These are phyloP conservation scores for Allomyces javanicus DNA, from an alignment of 192 early-diverging fungal genomes.

Conservation along the genomic window DNA sequence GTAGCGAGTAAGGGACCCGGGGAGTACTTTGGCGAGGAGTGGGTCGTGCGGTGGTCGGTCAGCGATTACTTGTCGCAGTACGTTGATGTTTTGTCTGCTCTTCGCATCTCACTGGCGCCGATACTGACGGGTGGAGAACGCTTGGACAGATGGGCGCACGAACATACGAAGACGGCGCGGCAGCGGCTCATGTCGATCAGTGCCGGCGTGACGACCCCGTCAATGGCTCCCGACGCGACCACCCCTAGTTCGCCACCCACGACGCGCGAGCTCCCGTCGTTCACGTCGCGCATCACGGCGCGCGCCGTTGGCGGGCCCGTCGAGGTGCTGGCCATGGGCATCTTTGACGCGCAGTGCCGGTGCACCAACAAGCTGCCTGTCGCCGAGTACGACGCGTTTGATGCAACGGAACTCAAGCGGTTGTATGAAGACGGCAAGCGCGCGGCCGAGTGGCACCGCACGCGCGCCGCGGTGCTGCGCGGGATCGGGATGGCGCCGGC, in stretches of 20 bases:
- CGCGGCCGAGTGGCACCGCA: too few relatives aligned
- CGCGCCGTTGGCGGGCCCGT: neutral
- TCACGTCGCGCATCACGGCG: neutral
- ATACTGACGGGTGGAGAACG: neutral
- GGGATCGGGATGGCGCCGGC: too few relatives aligned
- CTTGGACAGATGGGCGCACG: neutral
- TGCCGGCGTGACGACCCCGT: neutral
- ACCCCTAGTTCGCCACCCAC: neutral
- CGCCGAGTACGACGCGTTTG: too few relatives aligned
- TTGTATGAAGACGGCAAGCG: too few relatives aligned
- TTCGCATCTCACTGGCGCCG: neutral
- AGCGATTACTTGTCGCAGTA: neutral
- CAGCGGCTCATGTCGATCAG: neutral
- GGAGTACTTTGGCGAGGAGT: neutral
- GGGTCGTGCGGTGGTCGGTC: neutral
- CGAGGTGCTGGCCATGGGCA: neutral
- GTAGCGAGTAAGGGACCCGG: neutral
- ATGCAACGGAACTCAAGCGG: too few relatives aligned
- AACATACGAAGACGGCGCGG: neutral
- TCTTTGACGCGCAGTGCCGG: too few relatives aligned
- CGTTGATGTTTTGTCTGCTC: neutral
- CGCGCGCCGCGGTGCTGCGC: too few relatives aligned
- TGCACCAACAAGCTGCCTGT: too few relatives aligned
- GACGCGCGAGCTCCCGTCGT: neutral
- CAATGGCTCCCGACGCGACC: neutral